Base-by-base conservation (phyloP, 1,284 basidiomycete genomes). In the Schizopora paradoxa region DNA sequence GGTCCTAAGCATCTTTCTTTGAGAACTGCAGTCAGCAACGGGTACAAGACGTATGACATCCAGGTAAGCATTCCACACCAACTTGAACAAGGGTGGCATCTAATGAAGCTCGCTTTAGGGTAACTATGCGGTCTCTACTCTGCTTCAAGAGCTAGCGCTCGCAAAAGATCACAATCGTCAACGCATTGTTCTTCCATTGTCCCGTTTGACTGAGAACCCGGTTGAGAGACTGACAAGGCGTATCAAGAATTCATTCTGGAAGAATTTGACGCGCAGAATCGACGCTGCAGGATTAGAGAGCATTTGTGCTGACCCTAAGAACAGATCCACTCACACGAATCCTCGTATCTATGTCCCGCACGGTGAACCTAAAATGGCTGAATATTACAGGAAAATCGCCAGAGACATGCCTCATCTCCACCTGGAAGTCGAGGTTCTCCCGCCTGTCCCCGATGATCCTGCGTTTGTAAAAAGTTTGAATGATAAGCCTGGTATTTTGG, bases 211-310 rank as follows among this genome's bases (percentile, higher is more conserved):
- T 0, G 95, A 99, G 68, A 98, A 98, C 64, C 96, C 95, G 0
- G 93, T 99, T 35, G 92, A 96, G 62, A 86, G 95, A 34, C 77
- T 99, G 29, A 94, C 91, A 18, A 82, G 96, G 50, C 98, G 98
- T 95, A 99, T 99, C 69, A 89, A 86, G 62, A 84, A 94, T 67
- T 94, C 91, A 8, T 99, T 99, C 73, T 99, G 95, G 95, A 90
- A 96, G 63, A 91, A 93, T 6, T 74, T 99, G 41, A 99, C 96
- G 1, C 84, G 95, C 43, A 82, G 92, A 28, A 99, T 99, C 59
- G 96, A 99, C 61, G 93, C 91, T 0, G 92, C 97, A 53, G 96
- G 95, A 4, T 76, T 99, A 26, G 94, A 98, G 65, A 90, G 92
- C 52, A 97, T 98, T 53, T 92, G 92, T 44, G 88, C 88, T 2